Conservation (phyloP, 108 stramenopile species). For the Chaetoceros muelleri region DNA sequence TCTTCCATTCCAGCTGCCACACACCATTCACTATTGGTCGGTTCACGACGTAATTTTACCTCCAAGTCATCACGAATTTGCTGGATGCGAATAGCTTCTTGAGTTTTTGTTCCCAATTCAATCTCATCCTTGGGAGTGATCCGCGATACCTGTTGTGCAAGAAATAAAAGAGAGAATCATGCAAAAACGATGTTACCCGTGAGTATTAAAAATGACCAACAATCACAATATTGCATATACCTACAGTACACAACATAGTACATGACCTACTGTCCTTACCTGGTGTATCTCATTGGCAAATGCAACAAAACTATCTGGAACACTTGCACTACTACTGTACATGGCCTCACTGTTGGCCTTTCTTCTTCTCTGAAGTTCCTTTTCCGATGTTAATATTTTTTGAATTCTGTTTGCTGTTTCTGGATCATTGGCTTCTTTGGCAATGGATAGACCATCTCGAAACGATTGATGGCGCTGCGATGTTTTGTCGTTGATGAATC, state of each 20-base stretch:
- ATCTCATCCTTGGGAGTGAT: slow-evolving; percentile 69
- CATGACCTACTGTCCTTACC: slow-evolving; percentile 1
- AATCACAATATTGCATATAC: background rate
- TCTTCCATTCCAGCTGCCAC: slow-evolving; percentile 70
- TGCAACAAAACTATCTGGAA: slow-evolving; percentile 62
- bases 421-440: slow-evolving; percentile 4
- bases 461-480: slow-evolving; percentile 14
- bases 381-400: slow-evolving; percentile 13
- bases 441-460: slow-evolving; percentile 17
- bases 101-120: slow-evolving; percentile 62
- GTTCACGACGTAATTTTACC: slow-evolving; percentile 46
- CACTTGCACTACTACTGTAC: slow-evolving; percentile 49
- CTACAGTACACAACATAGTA: background rate
- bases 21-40: slow-evolving; percentile 85
- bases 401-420: slow-evolving; percentile 8
- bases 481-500: slow-evolving; percentile 26
- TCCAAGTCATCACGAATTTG: slow-evolving; percentile 35
- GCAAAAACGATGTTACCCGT: background rate
- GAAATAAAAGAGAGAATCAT: background rate
- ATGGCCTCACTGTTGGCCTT: slow-evolving; percentile 23
- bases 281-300: slow-evolving; percentile 64
- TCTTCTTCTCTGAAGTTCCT: slow-evolving; percentile 9
- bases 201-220: background rate
- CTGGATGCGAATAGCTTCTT: slow-evolving; percentile 65
- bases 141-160: slow-evolving; percentile 17